These are phyloP conservation scores for Fistulifera pelliculosa DNA, from an alignment of 108 stramenopile genomes.

Conservation along the genomic window DNA sequence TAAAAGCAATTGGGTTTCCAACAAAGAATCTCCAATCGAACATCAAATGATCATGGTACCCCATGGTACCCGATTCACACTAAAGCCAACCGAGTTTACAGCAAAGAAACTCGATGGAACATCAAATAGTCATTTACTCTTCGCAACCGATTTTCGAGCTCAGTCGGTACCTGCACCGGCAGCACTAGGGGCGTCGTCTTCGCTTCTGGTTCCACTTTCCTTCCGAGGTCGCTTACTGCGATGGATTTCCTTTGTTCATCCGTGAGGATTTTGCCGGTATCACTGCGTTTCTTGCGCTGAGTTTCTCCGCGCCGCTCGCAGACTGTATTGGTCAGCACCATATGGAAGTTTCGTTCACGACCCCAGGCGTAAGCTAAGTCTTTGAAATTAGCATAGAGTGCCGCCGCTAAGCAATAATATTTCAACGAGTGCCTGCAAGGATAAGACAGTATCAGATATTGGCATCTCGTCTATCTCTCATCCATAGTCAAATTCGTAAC, in stretches of 20 bases:
- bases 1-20: too few species aligned
- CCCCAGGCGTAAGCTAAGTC: constrained; percentile 70
- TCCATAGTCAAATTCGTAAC: constrained; percentile 16
- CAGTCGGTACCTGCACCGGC: too few species aligned
- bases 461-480: background rate
- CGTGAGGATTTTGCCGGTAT: constrained; percentile 32
- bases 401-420: constrained; percentile 41
- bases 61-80: too few species aligned
- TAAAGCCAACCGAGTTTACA: too few species aligned
- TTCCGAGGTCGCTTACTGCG: background rate
- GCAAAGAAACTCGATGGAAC: too few species aligned
- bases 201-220: too few species aligned
- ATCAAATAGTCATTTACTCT: too few species aligned
- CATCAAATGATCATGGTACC: too few species aligned
- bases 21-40: too few species aligned
- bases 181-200: too few species aligned
- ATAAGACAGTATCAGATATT: background rate
- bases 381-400: constrained; percentile 32
- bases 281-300: constrained; percentile 51
- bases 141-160: too few species aligned
- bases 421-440: constrained; percentile 32
- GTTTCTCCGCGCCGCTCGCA: constrained; percentile 63
- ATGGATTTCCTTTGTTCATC: constrained; percentile 2
- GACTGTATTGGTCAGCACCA: constrained; percentile 25
- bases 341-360: constrained; percentile 47